Evolutionary conservation across 176 grass and related monocot genomes (phyloP).

Genomic region (Leersia perrieri): DNA sequence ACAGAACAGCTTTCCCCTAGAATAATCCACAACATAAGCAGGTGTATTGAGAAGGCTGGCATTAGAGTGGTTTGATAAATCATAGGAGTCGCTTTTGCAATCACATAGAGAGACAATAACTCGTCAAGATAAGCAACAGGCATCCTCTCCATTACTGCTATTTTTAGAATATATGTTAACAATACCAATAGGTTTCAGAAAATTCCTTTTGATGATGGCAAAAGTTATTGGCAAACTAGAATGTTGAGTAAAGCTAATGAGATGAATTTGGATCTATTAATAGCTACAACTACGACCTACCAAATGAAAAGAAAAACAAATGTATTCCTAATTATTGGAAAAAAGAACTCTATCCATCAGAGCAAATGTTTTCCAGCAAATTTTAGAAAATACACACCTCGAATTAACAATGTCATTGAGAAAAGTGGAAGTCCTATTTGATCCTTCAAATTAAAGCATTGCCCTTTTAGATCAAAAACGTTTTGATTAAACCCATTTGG

Average conservation of each 20-base stretch:
- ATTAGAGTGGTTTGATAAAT: slow-evolving; percentile 7
- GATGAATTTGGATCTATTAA: neutral
- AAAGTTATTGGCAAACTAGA: neutral
- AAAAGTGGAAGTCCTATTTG: neutral
- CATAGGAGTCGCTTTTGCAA: neutral
- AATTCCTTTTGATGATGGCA: neutral
- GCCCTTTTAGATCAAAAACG: neutral
- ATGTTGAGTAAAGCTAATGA: neutral
- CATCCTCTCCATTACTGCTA: neutral
- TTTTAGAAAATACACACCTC: neutral
- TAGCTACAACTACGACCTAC: neutral
- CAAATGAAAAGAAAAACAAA: neutral
- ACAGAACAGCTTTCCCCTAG: slow-evolving; percentile 99
- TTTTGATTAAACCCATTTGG: neutral
- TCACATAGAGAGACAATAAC: neutral
- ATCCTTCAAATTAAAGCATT: neutral
- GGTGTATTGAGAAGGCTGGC: neutral
- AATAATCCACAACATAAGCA: slow-evolving; percentile 38
- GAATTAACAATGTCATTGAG: neutral
- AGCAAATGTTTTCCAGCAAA: slow-evolving; percentile 7
- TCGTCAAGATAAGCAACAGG: neutral
- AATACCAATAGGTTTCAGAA: neutral
- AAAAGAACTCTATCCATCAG: neutral
- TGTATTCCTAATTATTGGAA: neutral
- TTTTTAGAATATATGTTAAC: neutral